Evolutionary conservation across 2,329 filamentous ascomycete species (phyloP).

Genomic region (Cordyceps militaris): DNA sequence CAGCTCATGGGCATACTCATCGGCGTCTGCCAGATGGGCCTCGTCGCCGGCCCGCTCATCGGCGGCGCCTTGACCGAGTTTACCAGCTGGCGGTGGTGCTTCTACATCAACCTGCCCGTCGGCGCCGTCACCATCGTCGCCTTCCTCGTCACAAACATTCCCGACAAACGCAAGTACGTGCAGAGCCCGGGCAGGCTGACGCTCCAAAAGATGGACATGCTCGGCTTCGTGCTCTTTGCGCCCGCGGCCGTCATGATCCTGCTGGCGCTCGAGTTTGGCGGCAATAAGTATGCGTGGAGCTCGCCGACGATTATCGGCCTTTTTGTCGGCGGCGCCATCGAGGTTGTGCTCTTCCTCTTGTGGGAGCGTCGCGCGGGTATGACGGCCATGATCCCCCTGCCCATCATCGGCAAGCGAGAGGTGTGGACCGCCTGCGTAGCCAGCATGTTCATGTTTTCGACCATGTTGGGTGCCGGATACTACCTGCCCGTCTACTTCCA

Average conservation of each 20-base stretch:
- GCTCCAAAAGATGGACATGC: conserved; percentile 33
- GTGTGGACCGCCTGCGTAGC: conserved; percentile 36
- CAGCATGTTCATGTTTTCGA: conserved; percentile 35
- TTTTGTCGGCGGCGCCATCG: conserved; percentile 34
- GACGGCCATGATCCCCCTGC: conserved; percentile 42
- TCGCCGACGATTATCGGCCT: conserved; percentile 38
- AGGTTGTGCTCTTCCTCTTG: conserved; percentile 35
- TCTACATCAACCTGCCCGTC: conserved; percentile 39
- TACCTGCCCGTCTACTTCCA: conserved; percentile 48
- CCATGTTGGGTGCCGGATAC: conserved; percentile 39
- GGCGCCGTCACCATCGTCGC: conserved; percentile 27
- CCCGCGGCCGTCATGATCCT: conserved; percentile 41
- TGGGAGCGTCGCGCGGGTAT: conserved; percentile 39
- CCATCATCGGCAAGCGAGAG: conserved; percentile 35
- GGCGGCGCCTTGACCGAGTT: conserved; percentile 35
- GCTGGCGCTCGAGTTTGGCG: conserved; percentile 47
- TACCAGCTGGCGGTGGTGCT: conserved; percentile 38
- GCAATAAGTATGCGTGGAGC: conserved; percentile 38
- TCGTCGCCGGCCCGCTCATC: conserved; percentile 40
- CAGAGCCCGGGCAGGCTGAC: conserved; percentile 24
- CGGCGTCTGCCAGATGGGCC: conserved; percentile 34
- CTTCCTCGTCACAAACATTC: conserved; percentile 26
- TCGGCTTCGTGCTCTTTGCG: conserved; percentile 37
- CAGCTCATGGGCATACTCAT: conserved; percentile 23
- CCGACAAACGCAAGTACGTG: conserved; percentile 33